Percentiles rank a stretch among this genome's conserved stretches.
Conservation (phyloP, 2,329 filamentous ascomycete species). For the Aureobasidium sp. region DNA sequence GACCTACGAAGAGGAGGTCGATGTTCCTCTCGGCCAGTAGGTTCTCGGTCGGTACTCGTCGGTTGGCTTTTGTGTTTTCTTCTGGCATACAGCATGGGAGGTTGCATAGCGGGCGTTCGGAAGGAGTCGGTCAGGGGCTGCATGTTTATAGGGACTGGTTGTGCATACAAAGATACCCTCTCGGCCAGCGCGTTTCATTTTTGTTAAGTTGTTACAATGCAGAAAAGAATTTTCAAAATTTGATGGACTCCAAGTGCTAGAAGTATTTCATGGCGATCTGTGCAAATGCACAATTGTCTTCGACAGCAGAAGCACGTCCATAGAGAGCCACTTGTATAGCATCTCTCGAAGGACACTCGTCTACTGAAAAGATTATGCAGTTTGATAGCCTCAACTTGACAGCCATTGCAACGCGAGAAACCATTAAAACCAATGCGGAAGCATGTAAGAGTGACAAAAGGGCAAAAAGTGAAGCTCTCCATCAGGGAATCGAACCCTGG, state of each 20-base stretch:
- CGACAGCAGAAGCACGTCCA: neutral
- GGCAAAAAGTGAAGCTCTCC: neutral
- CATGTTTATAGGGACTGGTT: neutral
- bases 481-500: constrained; percentile 8
- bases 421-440: neutral
- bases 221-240: neutral
- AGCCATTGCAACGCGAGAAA: neutral
- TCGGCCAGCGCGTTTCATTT: neutral
- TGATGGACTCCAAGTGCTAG: too few relatives aligned
- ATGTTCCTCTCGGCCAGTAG: constrained; percentile 31
- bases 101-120: neutral
- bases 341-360: neutral
- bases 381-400: neutral
- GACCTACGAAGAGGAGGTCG: constrained; percentile 70
- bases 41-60: neutral
- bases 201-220: neutral
- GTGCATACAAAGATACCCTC: neutral
- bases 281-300: neutral
- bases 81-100: neutral
- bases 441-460: neutral
- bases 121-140: neutral
- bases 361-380: neutral
- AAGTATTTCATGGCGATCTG: neutral
- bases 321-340: neutral
- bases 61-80: neutral